A percentile compares a stretch with the other conserved stretches of the same genome.
Conservation (phyloP, 352 stramenopile species). For the Albugo laibachii region DNA sequence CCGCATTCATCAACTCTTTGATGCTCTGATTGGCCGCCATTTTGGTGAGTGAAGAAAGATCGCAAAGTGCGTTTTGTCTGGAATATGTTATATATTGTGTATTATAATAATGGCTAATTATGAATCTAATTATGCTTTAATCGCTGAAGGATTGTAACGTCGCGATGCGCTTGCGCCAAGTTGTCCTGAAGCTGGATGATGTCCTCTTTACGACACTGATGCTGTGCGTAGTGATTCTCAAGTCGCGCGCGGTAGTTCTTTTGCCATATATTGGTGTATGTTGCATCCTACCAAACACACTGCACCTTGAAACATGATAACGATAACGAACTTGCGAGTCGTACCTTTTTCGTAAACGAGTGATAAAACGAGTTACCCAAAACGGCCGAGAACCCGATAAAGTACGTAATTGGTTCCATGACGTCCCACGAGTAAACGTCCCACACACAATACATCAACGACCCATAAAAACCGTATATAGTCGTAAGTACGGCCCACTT, state of each 20-base stretch:
- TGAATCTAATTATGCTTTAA: constrained; percentile 12
- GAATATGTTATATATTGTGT: no score
- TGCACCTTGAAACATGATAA: not conserved
- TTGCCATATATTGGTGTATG: constrained; percentile 70
- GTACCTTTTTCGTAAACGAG: constrained; percentile 45
- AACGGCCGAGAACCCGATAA: constrained; percentile 75
- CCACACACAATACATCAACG: constrained; percentile 66
- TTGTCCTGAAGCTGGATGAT: constrained; percentile 19
- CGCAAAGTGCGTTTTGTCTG: no score
- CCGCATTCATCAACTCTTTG: constrained; percentile 78
- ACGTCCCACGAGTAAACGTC: constrained; percentile 79
- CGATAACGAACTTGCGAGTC: not conserved
- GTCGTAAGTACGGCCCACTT: constrained; percentile 47
- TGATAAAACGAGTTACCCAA: constrained; percentile 69
- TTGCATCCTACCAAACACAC: constrained; percentile 21
- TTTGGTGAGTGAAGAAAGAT: not conserved
- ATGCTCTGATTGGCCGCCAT: constrained; percentile 79
- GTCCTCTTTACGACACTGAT: constrained; percentile 24
- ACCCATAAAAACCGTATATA: constrained; percentile 44
- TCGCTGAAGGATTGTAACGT: constrained; percentile 32
- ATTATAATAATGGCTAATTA: no score
- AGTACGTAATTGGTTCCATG: constrained; percentile 82
- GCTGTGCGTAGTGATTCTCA: constrained; percentile 21
- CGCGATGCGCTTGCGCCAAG: constrained; percentile 34
- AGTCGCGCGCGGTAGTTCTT: constrained; percentile 36